A percentile compares a stretch with the other conserved stretches of the same genome.
These are phyloP conservation scores for Sporormia fimetaria DNA, from an alignment of 495 filamentous ascomycete species.

Conservation along the genomic window DNA sequence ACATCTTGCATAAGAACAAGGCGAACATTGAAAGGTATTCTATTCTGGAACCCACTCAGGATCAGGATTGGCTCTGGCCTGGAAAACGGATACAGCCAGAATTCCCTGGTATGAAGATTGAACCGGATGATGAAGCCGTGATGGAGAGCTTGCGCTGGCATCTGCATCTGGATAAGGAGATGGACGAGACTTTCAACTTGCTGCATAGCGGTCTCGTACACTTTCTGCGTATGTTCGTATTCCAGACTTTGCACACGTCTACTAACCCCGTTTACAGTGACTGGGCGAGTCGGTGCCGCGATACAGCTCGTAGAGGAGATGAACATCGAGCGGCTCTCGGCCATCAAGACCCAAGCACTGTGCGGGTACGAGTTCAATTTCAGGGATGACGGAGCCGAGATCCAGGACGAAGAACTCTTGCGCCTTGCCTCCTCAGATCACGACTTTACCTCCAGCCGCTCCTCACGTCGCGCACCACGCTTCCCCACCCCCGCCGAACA, in stretches of 20 bases:
- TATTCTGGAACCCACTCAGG: slow-evolving; percentile 10
- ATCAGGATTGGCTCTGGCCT: slow-evolving; percentile 23
- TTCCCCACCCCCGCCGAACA: slow-evolving; percentile 6
- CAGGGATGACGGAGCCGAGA: slow-evolving; percentile 21
- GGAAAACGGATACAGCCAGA: slow-evolving; percentile 23
- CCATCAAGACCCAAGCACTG: slow-evolving; percentile 22
- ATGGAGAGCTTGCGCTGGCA: slow-evolving; percentile 82
- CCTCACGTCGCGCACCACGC: background rate
- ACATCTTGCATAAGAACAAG: slow-evolving; percentile 3
- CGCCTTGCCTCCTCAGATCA: slow-evolving; percentile 1
- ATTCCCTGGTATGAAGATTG: slow-evolving; percentile 13
- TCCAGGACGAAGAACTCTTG: slow-evolving; percentile 7
- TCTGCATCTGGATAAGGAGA: slow-evolving; percentile 56
- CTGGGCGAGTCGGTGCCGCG: slow-evolving; percentile 47
- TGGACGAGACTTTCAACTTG: slow-evolving; percentile 55
- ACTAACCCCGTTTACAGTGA: slow-evolving; percentile 5
- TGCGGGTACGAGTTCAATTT: slow-evolving; percentile 29
- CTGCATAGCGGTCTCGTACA: slow-evolving; percentile 60
- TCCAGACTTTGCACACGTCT: background rate
- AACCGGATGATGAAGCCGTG: slow-evolving; percentile 51
- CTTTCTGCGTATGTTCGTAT: slow-evolving; percentile 52
- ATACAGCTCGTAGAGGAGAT: slow-evolving; percentile 45
- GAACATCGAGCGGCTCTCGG: slow-evolving; percentile 32
- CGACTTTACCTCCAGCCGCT: slow-evolving; percentile 1
- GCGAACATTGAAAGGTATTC: slow-evolving; percentile 4